Conservation (phyloP, 1,284 basidiomycete genomes). For the Cryptococcus sp. region DNA sequence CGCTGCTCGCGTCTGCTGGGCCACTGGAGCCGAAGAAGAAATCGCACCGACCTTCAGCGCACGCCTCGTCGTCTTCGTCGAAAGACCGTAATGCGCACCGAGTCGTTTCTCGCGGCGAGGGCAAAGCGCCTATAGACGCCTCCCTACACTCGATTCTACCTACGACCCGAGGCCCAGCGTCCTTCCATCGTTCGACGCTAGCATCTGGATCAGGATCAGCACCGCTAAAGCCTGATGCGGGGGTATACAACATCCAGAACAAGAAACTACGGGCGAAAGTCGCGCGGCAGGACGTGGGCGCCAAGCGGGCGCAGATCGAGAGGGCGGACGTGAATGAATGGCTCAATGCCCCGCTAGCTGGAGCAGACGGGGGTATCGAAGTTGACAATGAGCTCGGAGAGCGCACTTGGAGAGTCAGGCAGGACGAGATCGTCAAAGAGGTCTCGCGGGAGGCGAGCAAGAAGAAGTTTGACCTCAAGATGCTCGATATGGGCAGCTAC, state of each 20-base stretch:
- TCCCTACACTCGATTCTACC: slow-evolving; percentile 63
- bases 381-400: slow-evolving; percentile 59
- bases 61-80: slow-evolving; percentile 19
- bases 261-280: slow-evolving; percentile 73
- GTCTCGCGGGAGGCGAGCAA: slow-evolving; percentile 73
- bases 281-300: slow-evolving; percentile 59
- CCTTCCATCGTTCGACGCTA: slow-evolving; percentile 39
- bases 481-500: slow-evolving; percentile 74
- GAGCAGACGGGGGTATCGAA: slow-evolving; percentile 48
- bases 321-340: slow-evolving; percentile 52
- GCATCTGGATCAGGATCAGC: slow-evolving; percentile 30
- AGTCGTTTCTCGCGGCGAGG: slow-evolving; percentile 10
- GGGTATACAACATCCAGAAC: slow-evolving; percentile 60
- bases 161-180: slow-evolving; percentile 43
- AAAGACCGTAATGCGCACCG: slow-evolving; percentile 40
- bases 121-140: slow-evolving; percentile 56
- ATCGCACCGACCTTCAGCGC: slow-evolving; percentile 11
- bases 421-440: slow-evolving; percentile 70
- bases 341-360: slow-evolving; percentile 41
- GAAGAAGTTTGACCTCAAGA: slow-evolving; percentile 75
- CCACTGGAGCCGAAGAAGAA: slow-evolving; percentile 55
- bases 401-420: slow-evolving; percentile 82
- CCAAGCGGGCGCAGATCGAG: slow-evolving; percentile 44
- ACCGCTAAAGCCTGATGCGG: slow-evolving; percentile 33
- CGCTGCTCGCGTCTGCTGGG: slow-evolving; percentile 69